Conservation (phyloP, 768 basidiomycete species). For the Collybia sordida region DNA sequence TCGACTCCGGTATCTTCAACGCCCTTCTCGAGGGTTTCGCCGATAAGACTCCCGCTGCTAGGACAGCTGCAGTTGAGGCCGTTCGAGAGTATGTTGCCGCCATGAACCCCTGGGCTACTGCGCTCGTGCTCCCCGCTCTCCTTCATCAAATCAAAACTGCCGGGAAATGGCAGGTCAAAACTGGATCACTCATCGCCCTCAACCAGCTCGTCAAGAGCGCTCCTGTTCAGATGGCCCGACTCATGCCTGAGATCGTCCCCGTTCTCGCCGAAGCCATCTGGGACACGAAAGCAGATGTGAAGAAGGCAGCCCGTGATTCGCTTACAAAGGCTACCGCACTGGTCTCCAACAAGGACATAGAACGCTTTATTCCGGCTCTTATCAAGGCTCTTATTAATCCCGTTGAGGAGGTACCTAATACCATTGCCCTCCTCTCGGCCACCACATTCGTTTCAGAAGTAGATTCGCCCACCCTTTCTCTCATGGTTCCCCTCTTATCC, state of each 20-base stretch:
- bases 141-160: constrained; percentile 93
- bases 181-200: constrained; percentile 76
- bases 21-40: constrained; percentile 90
- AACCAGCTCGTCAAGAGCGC: constrained; percentile 87
- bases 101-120: constrained; percentile 89
- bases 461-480: constrained; percentile 93
- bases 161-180: constrained; percentile 98
- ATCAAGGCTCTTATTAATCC: constrained; percentile 99
- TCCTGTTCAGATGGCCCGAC: constrained; percentile 78
- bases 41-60: constrained; percentile 90
- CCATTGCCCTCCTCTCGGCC: constrained; percentile 91
- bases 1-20: constrained; percentile 83
- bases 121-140: constrained; percentile 80
- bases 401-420: constrained; percentile 97
- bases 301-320: constrained; percentile 95
- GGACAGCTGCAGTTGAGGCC: constrained; percentile 82
- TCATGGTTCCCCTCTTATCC: constrained; percentile 94
- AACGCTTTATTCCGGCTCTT: constrained; percentile 95
- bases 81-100: constrained; percentile 70
- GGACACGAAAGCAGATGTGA: constrained; percentile 99
- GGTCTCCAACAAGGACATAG: constrained; percentile 97
- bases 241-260: constrained; percentile 94
- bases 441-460: constrained; percentile 99
- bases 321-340: constrained; percentile 93
- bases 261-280: constrained; percentile 94